A percentile compares a stretch with the other conserved stretches of the same genome.
Conservation (phyloP, 2,329 filamentous ascomycete species). For the Periglandula ipomoeae region DNA sequence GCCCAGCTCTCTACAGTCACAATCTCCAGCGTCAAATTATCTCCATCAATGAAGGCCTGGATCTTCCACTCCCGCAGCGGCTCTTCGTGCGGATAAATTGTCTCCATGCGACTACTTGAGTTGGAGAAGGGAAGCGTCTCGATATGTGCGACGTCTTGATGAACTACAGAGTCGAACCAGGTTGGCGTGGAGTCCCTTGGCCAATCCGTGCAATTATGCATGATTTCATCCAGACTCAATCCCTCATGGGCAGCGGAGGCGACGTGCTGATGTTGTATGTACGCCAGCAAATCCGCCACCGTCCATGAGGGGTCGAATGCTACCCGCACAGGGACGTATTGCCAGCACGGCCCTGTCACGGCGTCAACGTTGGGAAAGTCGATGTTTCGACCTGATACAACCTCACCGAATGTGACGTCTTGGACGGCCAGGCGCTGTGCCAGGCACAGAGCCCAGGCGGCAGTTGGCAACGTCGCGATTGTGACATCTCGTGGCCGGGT, state of each 20-base stretch:
- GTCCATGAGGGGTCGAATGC: slow-evolving; percentile 27
- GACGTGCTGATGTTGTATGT: too few relatives aligned
- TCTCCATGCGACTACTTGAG: slow-evolving; percentile 40
- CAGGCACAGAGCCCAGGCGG: slow-evolving; percentile 56
- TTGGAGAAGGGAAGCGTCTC: slow-evolving; percentile 38
- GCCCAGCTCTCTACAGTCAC: slow-evolving; percentile 50
- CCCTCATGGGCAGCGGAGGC: too few relatives aligned
- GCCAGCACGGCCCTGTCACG: slow-evolving; percentile 57
- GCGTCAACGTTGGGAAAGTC: slow-evolving; percentile 44
- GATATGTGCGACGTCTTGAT: too few relatives aligned
- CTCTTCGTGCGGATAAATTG: slow-evolving; percentile 48
- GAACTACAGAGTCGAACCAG: too few relatives aligned
- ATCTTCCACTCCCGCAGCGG: slow-evolving; percentile 50
- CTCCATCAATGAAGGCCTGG: slow-evolving; percentile 48
- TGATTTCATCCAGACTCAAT: too few relatives aligned
- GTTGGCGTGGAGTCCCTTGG: too few relatives aligned
- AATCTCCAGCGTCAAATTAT: slow-evolving; percentile 46
- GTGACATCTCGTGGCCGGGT: too few relatives aligned
- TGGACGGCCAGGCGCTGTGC: slow-evolving; percentile 40
- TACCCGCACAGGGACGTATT: slow-evolving; percentile 56
- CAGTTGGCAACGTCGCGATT: too few relatives aligned
- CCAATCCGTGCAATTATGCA: too few relatives aligned
- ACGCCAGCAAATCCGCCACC: too few relatives aligned
- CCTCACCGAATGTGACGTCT: slow-evolving; percentile 58
- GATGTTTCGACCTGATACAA: slow-evolving; percentile 55